A percentile compares a stretch with the other conserved stretches of the same genome.
Evolutionary conservation across 108 stramenopile genomes (phyloP).

Genomic region (Cyclotella distinguenda): DNA sequence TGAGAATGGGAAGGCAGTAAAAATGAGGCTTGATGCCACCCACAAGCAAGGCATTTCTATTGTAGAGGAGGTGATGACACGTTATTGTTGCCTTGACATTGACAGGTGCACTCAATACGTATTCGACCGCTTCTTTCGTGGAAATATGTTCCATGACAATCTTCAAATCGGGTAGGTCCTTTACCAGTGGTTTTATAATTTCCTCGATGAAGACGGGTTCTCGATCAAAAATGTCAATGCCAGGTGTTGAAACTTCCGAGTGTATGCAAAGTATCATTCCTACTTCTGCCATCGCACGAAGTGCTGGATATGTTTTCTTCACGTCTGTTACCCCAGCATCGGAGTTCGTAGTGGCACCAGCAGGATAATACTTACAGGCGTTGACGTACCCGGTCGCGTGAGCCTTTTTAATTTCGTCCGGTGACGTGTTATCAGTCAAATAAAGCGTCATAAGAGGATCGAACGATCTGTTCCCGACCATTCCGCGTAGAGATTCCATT

Average conservation of each 20-base stretch:
- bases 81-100: conserved; percentile 97
- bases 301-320: conserved; percentile 77
- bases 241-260: conserved; percentile 93
- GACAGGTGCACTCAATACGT: conserved; percentile 65
- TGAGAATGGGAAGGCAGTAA: conserved; percentile 98
- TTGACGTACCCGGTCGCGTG: conserved; percentile 72
- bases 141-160: conserved; percentile 98
- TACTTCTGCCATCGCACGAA: conserved; percentile 86
- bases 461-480: conserved; percentile 45
- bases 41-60: conserved; percentile 89
- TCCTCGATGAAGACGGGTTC: conserved; percentile 93
- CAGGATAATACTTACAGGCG: conserved; percentile 97
- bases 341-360: conserved; percentile 98
- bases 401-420: conserved; percentile 88
- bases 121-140: conserved; percentile 91
- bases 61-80: conserved; percentile 97
- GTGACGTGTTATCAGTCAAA: conserved; percentile 93
- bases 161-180: conserved; percentile 83
- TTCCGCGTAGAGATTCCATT: conserved; percentile 46
- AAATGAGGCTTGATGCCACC: conserved; percentile 97
- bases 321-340: conserved; percentile 94
- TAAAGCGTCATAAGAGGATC: conserved; percentile 97
- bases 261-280: conserved; percentile 97
- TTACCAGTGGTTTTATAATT: conserved; percentile 88
- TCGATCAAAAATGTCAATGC: conserved; percentile 96